Evolutionary conservation across 176 grass and related monocot genomes (phyloP).

Genomic region (Ensete glaucum): DNA sequence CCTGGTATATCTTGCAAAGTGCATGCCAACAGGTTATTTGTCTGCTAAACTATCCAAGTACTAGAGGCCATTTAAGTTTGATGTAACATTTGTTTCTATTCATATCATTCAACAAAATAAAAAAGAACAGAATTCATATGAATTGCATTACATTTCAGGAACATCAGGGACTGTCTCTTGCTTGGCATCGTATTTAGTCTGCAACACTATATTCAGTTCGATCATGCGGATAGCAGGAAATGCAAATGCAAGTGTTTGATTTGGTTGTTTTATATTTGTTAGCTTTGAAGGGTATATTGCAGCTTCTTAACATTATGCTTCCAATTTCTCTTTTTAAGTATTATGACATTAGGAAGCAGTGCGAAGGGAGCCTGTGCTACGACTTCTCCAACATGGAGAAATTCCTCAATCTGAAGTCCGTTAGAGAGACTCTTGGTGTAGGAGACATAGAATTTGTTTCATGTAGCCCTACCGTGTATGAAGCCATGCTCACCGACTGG

Average conservation of each 20-base stretch:
- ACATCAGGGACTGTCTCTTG: slow-evolving; percentile 79
- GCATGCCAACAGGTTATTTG: slow-evolving; percentile 21
- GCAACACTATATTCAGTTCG: slow-evolving; percentile 75
- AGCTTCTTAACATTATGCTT: background rate
- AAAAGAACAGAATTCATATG: background rate
- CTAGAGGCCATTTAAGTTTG: background rate
- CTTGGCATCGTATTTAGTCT: slow-evolving; percentile 67
- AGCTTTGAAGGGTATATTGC: background rate
- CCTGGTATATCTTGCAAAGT: no score
- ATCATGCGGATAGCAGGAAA: slow-evolving; percentile 59
- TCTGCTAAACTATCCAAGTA: background rate
- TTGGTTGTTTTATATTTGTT: background rate
- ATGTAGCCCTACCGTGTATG: slow-evolving; percentile 73
- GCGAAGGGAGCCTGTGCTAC: slow-evolving; percentile 71
- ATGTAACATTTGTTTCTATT: background rate
- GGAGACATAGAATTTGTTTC: slow-evolving; percentile 79
- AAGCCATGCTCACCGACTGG: slow-evolving; percentile 78
- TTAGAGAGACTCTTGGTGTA: slow-evolving; percentile 73
- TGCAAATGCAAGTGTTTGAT: slow-evolving; percentile 45
- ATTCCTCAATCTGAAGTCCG: slow-evolving; percentile 64
- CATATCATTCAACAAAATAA: background rate
- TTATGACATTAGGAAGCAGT: slow-evolving; percentile 87
- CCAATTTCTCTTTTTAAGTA: slow-evolving; percentile 20
- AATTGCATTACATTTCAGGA: background rate
- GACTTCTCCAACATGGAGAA: slow-evolving; percentile 86